phyloP scores from a whole-genome alignment of 2,329 filamentous ascomycete genomes.

The Colletotrichum lentis region DNA sequence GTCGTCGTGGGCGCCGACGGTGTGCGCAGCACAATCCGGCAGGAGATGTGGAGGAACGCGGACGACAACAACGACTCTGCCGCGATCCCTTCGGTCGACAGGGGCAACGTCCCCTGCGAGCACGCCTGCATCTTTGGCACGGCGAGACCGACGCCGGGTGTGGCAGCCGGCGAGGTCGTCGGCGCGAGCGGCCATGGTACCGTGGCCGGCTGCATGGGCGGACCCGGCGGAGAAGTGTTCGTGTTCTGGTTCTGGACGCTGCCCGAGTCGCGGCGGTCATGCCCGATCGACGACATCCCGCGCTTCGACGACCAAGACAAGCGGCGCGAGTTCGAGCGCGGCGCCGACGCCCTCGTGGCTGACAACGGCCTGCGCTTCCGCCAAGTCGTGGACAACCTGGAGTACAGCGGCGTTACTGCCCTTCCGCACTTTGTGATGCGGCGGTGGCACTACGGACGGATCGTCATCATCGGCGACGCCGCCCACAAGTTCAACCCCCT shows the following conservation, averaged over 20 bases:
- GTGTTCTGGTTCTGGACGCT: slow-evolving; percentile 35
- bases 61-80: slow-evolving; percentile 23
- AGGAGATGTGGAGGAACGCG: slow-evolving; percentile 43
- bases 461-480: slow-evolving; percentile 47
- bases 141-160: slow-evolving; percentile 19
- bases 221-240: slow-evolving; percentile 11
- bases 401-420: slow-evolving; percentile 31
- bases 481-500: slow-evolving; percentile 48
- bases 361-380: slow-evolving; percentile 19
- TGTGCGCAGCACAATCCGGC: slow-evolving; percentile 50
- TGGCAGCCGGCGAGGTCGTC: slow-evolving; percentile 17
- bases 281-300: slow-evolving; percentile 29
- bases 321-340: slow-evolving; percentile 19
- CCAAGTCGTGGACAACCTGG: slow-evolving; percentile 10
- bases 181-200: slow-evolving; percentile 21
- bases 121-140: slow-evolving; percentile 35
- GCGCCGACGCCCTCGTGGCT: slow-evolving; percentile 2
- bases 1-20: slow-evolving; percentile 53
- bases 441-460: slow-evolving; percentile 45
- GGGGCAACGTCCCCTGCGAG: slow-evolving; percentile 22
- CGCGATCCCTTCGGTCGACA: slow-evolving; percentile 26
- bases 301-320: slow-evolving; percentile 25
- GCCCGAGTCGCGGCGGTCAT: slow-evolving; percentile 15
- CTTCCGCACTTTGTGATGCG: slow-evolving; percentile 35
- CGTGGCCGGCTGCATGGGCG: slow-evolving; percentile 27